Base-by-base conservation (phyloP, 805 yeast genomes). In the Wickerhamomyces pijperi region DNA sequence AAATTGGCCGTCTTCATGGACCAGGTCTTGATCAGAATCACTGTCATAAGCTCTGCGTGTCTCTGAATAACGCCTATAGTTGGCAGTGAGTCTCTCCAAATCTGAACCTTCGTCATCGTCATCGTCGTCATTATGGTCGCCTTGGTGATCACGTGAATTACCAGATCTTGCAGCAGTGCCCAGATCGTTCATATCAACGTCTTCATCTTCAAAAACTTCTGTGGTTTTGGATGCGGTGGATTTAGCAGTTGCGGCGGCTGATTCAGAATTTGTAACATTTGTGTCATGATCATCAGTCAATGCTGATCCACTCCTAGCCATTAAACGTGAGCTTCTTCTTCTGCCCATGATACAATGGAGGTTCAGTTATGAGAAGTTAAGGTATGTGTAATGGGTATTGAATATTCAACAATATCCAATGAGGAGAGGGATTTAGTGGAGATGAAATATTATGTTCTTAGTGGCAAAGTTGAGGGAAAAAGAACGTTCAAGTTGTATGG, bases 61-160 rank as follows among this genome's bases (percentile, higher is more conserved):
- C 36, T 54, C 56, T 2, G 64, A 59, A 41, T 49, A 54, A 14
- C 62, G 45, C 41, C 64, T 50, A 39, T 60, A 60, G 32, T 66
- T 68, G 14, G 63, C 67, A 8, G 72, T 59, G 35, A 71, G 48
- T 34, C 74, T 50, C 4, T 49, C 48, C 19, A 72, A 46, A 3
- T 66, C 54, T 1, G 49, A 42, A 7, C 47, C 52, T 5, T 52
- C 63, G 9, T 57, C 58, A 8, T 55, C 59, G 12, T 49, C 55
- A 3, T 45, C 50, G 11, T 42, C 42, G 2, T 37, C 41, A 1
- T 39, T 42, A 17, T 32, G 35, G n/a, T 35, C 44, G 29, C 39
- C 29, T n/a, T 34, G n/a, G n/a, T n/a, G n/a, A n/a, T n/a, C n/a
- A n/a, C n/a, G n/a, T n/a, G n/a, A n/a, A n/a, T n/a, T n/a, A n/a